phyloP scores from a whole-genome alignment of 2,329 filamentous ascomycete species.

The Colletotrichum caudatum region DNA sequence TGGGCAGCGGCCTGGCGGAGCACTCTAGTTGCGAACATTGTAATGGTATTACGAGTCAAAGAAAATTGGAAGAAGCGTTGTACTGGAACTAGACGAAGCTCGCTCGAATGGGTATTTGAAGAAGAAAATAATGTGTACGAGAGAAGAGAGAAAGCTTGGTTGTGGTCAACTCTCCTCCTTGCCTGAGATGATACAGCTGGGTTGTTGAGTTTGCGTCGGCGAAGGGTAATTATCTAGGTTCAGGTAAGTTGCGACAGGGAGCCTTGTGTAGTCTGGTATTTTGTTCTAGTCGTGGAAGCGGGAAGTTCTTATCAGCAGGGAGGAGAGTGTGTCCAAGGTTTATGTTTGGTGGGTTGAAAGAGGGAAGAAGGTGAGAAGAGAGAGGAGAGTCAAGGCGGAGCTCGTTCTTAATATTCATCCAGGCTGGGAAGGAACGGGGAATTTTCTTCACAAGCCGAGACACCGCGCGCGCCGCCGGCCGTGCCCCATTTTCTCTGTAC shows the following conservation, averaged over 20 bases:
- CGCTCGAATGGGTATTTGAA: constrained; percentile 4
- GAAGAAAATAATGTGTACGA: background rate
- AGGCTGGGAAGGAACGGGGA: constrained; percentile 10
- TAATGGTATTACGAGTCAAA: constrained; percentile 6
- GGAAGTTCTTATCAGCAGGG: constrained; percentile 36
- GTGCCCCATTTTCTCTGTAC: constrained; percentile 8
- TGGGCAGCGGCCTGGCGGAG: constrained; percentile 71
- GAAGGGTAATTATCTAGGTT: constrained; percentile 22
- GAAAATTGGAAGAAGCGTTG: background rate
- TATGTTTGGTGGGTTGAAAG: constrained; percentile 25
- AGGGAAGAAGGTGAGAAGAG: constrained; percentile 3
- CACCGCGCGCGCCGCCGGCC: constrained; percentile 18
- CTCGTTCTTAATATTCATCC: constrained; percentile 27
- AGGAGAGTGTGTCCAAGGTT: constrained; percentile 32
- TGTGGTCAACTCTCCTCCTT: constrained; percentile 38
- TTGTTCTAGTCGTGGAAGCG: background rate
- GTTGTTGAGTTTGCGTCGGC: constrained; percentile 12
- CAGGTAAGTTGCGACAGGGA: background rate
- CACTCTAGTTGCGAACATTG: constrained; percentile 68
- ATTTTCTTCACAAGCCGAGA: constrained; percentile 39
- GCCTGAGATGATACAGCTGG: constrained; percentile 32
- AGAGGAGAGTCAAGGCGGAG: background rate
- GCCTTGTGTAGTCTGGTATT: background rate
- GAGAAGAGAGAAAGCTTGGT: background rate
- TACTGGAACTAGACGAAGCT: constrained; percentile 10